Evolutionary conservation across 768 basidiomycete species (phyloP).

Genomic region (Dacryopinax spathularia): DNA sequence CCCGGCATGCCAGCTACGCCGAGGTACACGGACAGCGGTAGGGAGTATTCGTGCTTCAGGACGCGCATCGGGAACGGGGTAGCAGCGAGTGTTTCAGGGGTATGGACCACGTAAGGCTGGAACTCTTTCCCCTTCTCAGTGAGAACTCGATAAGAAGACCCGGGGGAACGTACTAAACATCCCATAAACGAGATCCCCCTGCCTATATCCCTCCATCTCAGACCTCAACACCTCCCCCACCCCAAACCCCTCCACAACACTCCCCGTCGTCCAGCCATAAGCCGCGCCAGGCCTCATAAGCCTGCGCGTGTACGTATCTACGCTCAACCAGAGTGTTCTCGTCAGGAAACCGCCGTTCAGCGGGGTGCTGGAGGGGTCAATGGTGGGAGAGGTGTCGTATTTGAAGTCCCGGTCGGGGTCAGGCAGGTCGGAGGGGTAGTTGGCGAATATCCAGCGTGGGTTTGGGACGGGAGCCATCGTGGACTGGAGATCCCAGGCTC

Average conservation of each 20-base stretch:
- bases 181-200: constrained; percentile 18
- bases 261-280: neutral
- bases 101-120: constrained; percentile 3
- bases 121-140: neutral
- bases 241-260: constrained; percentile 2
- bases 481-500: no score
- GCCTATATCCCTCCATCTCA: constrained; percentile 12
- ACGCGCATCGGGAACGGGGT: constrained; percentile 6
- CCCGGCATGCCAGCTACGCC: constrained; percentile 25
- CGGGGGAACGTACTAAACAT: constrained; percentile 6
- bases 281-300: neutral
- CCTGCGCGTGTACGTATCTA: constrained; percentile 3
- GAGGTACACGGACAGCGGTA: constrained; percentile 6
- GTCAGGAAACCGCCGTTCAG: constrained; percentile 7
- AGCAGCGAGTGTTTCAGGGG: constrained; percentile 6
- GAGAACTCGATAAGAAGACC: neutral
- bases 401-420: neutral
- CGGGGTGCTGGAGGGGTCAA: neutral
- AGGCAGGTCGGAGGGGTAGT: constrained; percentile 12
- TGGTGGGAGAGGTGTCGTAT: neutral
- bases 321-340: neutral
- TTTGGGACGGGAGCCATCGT: constrained; percentile 15
- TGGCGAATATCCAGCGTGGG: constrained; percentile 20
- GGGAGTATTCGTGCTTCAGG: constrained; percentile 1
- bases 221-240: constrained; percentile 19